These are phyloP conservation scores for Sporothrix variecibatus DNA, from an alignment of 2,329 filamentous ascomycete species.

Conservation along the genomic window DNA sequence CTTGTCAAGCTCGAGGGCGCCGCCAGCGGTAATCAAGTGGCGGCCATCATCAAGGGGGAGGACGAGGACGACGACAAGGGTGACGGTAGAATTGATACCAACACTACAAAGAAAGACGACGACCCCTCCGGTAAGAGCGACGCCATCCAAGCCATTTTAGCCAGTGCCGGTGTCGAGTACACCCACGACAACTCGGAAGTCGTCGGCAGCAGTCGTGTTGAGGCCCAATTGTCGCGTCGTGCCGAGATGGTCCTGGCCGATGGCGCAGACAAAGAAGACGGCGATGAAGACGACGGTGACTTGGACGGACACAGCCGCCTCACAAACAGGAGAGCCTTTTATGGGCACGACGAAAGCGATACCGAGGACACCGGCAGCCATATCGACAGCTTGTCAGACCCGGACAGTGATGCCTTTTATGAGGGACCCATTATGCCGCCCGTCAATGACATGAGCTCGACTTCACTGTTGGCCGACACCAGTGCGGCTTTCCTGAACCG, in stretches of 20 bases:
- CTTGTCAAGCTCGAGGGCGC: conserved; percentile 49
- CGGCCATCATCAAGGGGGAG: conserved; percentile 50
- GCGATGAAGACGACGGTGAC: conserved; percentile 32
- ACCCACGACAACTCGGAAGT: conserved; percentile 97
- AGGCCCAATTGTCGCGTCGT: conserved; percentile 76
- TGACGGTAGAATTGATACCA: conserved; percentile 34
- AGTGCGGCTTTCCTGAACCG: conserved; percentile 34
- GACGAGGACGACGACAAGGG: conserved; percentile 42
- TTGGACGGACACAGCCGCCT: conserved; percentile 44
- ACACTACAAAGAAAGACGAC: conserved; percentile 40
- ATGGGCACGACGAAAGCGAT: conserved; percentile 28
- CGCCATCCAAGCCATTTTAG: conserved; percentile 84
- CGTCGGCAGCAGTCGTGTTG: conserved; percentile 87
- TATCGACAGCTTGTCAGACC: conserved; percentile 8
- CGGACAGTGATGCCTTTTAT: conserved; percentile 37
- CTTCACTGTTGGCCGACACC: conserved; percentile 58
- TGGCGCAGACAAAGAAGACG: conserved; percentile 37
- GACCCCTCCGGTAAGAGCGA: conserved; percentile 55
- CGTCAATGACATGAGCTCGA: conserved; percentile 7
- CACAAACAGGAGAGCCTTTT: conserved; percentile 14
- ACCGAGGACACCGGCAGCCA: conserved; percentile 9
- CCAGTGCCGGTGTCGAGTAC: conserved; percentile 86
- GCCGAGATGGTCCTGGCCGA: conserved; percentile 62
- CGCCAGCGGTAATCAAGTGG: conserved; percentile 72
- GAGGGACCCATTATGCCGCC: conserved; percentile 45